These are phyloP conservation scores for Solanum hybrid DNA, from an alignment of 305 asterid species.

Conservation along the genomic window DNA sequence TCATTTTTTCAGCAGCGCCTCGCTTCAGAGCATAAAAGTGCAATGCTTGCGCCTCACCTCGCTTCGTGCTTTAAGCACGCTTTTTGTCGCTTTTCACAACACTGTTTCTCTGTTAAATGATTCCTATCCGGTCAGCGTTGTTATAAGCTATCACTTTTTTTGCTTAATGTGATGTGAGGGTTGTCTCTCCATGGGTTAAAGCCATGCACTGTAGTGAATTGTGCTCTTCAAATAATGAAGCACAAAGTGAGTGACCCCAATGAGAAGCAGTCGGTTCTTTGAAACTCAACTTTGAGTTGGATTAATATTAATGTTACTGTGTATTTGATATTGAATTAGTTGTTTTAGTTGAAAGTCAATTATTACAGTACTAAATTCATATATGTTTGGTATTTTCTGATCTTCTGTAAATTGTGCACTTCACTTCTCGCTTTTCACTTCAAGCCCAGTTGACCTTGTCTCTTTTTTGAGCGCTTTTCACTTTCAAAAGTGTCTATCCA, in stretches of 20 bases:
- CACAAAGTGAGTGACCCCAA: background rate
- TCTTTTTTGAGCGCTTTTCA: background rate
- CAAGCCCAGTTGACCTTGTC: background rate
- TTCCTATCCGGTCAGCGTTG: background rate
- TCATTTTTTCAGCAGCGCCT: background rate
- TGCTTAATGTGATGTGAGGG: background rate
- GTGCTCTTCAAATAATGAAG: background rate
- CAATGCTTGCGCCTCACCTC: background rate
- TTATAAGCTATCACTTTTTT: background rate
- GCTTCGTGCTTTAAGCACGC: background rate
- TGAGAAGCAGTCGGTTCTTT: background rate
- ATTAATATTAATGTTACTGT: background rate
- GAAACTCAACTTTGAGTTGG: background rate
- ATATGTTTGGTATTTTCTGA: background rate
- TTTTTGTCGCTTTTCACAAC: background rate
- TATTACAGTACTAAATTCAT: background rate
- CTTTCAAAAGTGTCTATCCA: background rate
- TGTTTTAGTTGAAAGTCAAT: background rate
- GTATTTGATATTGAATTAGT: background rate
- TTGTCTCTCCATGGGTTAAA: background rate
- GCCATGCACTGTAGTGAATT: background rate
- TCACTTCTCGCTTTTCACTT: background rate
- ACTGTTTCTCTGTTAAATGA: background rate
- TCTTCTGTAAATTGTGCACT: background rate
- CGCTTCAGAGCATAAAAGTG: background rate